Percentiles rank a stretch among this genome's conserved stretches.
These are phyloP conservation scores for Porphyra umbilicalis DNA, from an alignment of 31 red algal genomes.

Conservation along the genomic window DNA sequence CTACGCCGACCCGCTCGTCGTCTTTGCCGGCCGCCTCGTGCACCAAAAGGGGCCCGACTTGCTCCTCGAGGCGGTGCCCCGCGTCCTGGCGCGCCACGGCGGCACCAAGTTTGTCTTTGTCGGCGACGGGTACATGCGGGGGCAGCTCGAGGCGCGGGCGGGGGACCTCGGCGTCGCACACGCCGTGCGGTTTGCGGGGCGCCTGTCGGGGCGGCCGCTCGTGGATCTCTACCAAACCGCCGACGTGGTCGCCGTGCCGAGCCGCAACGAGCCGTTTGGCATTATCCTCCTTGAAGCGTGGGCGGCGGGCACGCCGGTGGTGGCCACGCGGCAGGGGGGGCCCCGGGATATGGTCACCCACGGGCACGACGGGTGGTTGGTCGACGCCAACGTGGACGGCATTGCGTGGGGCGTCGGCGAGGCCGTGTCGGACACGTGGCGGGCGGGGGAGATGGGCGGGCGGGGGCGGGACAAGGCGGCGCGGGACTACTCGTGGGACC, in stretches of 20 bases:
- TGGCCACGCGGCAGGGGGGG: conserved; percentile 6
- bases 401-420: background rate
- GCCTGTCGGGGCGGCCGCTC: background rate
- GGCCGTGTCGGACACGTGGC: background rate
- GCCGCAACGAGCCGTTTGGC: conserved; percentile 27
- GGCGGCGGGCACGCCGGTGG: conserved; percentile 8
- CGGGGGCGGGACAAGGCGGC: conserved; percentile 11
- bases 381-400: conserved; percentile 1
- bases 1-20: conserved; percentile 3
- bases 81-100: background rate
- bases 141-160: background rate
- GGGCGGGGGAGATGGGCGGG: conserved; percentile 2
- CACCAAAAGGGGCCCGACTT: conserved; percentile 13
- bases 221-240: conserved; percentile 9
- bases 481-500: conserved; percentile 7
- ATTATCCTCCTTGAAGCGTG: conserved; percentile 27
- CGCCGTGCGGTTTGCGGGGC: conserved; percentile 2
- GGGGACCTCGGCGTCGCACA: conserved; percentile 1
- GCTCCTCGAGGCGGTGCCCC: conserved; percentile 10
- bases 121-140: conserved; percentile 12
- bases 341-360: conserved; percentile 21
- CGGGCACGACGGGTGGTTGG: background rate
- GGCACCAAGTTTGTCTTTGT: conserved; percentile 14
- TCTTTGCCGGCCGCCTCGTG: conserved; percentile 10
- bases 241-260: conserved; percentile 10